Conservation (phyloP, 129 eudicot genomes). For the Tagetes erecta region DNA sequence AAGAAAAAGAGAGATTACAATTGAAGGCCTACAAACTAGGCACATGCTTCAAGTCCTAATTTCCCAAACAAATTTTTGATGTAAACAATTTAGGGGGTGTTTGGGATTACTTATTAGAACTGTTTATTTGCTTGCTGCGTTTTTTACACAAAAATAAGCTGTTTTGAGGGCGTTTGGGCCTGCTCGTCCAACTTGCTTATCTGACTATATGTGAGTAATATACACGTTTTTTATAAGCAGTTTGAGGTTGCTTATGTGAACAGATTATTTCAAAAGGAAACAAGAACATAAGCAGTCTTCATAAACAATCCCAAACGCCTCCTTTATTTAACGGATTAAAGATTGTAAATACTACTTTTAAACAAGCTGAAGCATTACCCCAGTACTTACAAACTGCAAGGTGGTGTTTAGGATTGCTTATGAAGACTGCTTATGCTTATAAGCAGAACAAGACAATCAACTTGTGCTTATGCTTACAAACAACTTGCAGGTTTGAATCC, state of each 20-base stretch:
- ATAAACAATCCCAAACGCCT: neutral
- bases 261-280: neutral
- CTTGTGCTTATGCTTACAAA: neutral
- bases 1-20: no score
- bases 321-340: neutral
- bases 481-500: neutral
- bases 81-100: neutral
- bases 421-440: neutral
- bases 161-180: neutral
- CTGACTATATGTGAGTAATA: neutral
- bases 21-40: no score
- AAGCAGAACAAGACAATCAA: neutral
- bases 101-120: neutral
- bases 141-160: neutral
- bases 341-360: neutral
- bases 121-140: neutral
- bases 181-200: neutral
- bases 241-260: neutral
- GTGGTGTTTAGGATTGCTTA: neutral
- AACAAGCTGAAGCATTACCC: slow-evolving; percentile 3
- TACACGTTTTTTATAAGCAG: neutral
- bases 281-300: neutral
- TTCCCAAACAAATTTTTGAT: no score
- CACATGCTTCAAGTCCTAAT: no score
- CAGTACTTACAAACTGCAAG: neutral